A percentile compares a stretch with the other conserved stretches of the same genome.
These are phyloP conservation scores for Pisolithus tinctorius DNA, from an alignment of 768 basidiomycete species.

Conservation along the genomic window DNA sequence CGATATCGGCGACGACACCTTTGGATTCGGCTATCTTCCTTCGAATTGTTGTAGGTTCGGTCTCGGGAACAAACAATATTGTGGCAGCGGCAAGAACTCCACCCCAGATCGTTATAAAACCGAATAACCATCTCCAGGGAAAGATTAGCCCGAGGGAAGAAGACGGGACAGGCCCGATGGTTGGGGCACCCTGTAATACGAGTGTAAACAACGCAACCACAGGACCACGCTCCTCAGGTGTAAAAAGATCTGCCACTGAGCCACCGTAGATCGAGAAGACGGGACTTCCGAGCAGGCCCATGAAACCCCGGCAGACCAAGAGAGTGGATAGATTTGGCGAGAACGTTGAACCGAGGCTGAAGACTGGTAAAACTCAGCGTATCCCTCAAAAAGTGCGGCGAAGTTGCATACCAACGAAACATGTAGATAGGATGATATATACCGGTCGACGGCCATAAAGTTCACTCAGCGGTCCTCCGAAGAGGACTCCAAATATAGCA, in stretches of 20 bases:
- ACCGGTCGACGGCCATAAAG: constrained; percentile 8
- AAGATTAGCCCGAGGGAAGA: constrained; percentile 13
- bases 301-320: constrained; percentile 14
- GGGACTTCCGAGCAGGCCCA: constrained; percentile 14
- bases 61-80: too few relatives aligned
- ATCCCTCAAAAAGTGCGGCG: neutral
- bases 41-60: too few relatives aligned
- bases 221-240: too few relatives aligned
- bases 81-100: constrained; percentile 8
- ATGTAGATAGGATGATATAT: constrained; percentile 8
- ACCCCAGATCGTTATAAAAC: constrained; percentile 13
- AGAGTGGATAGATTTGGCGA: constrained; percentile 13
- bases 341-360: constrained; percentile 13
- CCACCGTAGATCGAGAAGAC: constrained; percentile 2
- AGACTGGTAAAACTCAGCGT: constrained; percentile 4
- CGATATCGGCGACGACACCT: neutral
- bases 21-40: constrained; percentile 1
- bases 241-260: too few relatives aligned
- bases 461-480: constrained; percentile 20
- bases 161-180: neutral
- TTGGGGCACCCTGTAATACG: too few relatives aligned
- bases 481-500: constrained; percentile 19
- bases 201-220: too few relatives aligned
- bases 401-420: constrained; percentile 7
- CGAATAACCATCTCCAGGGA: constrained; percentile 19